Base-by-base conservation (phyloP, 2,329 filamentous ascomycete genomes). In the Talaromyces sp. region DNA sequence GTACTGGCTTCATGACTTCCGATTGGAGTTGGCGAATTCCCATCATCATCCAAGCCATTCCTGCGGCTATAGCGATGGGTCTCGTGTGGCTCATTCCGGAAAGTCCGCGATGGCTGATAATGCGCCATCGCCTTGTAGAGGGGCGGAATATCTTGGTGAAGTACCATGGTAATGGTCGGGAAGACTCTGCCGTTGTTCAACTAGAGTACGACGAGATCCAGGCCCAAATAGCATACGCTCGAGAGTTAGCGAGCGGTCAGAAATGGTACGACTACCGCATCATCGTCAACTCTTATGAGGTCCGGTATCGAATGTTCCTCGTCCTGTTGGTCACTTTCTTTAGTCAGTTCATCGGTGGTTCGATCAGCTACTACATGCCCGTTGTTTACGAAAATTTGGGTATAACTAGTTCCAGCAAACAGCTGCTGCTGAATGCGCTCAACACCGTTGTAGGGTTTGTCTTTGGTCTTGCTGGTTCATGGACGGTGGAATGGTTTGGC, bases 11-110 rank as follows among this genome's bases (percentile, higher is more conserved):
- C 65, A 6, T 71, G 63, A 5, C 64, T 63, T 67, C 66, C 12
- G 66, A 64, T 55, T 71, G 69, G 70, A 69, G 84, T 0, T 89
- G 87, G 87, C 76, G 83, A 25, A 78, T 85, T 16, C 86, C 86
- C 0, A 18, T 55, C 18, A 44, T 60, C 8, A 28, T 63, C 12
- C 61, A 63, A 25, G 61, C 39, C 3, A 33, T 60, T 9, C 56
- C 57, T 9, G 16, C 61, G 18, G 39, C 39, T 14, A 42, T 60
- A 21, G 39, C 54, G 7, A 37, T 63, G 9, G 31, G 39, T 35
- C 9, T 35, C 6, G 48, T 63, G 3, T 23, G 46, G 16, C 46
- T 60, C 28, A 31, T 63, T 16, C 61, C 61, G 3, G 57, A 63
- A 23, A 54, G 42, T 11, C 61, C 61, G n/a, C 57, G 61, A 11